Percentiles rank a stretch among this genome's conserved stretches.
These are phyloP conservation scores for Cyberlindnera japonica DNA, from an alignment of 805 yeast species.

Conservation along the genomic window DNA sequence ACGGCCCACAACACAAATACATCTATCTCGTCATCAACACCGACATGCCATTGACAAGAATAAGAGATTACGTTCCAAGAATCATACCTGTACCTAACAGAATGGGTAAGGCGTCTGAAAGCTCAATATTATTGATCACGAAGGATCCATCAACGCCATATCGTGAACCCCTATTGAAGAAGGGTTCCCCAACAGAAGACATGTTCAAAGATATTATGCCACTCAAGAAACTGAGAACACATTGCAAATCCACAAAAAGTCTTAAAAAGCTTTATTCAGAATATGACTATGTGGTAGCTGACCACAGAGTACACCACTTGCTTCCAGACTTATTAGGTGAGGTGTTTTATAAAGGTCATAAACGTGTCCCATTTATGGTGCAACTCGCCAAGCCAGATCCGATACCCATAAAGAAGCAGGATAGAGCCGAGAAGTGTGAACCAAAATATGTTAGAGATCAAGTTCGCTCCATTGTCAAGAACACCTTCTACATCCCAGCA, in stretches of 20 bases:
- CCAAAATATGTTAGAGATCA: conserved; percentile 61
- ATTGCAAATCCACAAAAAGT: conserved; percentile 40
- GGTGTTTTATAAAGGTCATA: conserved; percentile 58
- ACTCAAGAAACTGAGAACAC: conserved; percentile 47
- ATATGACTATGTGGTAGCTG: conserved; percentile 65
- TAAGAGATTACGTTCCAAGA: conserved; percentile 51
- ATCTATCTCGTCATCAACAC: conserved; percentile 44
- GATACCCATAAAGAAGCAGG: conserved; percentile 34
- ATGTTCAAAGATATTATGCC: conserved; percentile 20
- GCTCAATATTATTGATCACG: conserved; percentile 58
- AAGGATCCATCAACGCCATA: conserved; percentile 68
- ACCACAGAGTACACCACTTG: conserved; percentile 60
- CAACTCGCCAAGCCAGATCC: conserved; percentile 43
- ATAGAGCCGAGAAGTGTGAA: conserved; percentile 58
- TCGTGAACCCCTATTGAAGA: conserved; percentile 41
- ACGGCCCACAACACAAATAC: conserved; percentile 11
- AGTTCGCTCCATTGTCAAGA: conserved; percentile 57
- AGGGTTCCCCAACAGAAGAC: conserved; percentile 21
- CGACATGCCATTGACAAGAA: conserved; percentile 38
- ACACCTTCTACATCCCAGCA: conserved; percentile 59
- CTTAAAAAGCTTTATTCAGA: conserved; percentile 51
- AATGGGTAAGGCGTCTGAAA: conserved; percentile 45
- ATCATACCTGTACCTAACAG: conserved; percentile 52
- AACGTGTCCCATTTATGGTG: conserved; percentile 63
- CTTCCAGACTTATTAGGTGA: conserved; percentile 57